Evolutionary conservation across 1,284 basidiomycete genomes (phyloP), one percentile per base, ranked within the genome.

Genomic region (Kwoniella shivajii): DNA sequence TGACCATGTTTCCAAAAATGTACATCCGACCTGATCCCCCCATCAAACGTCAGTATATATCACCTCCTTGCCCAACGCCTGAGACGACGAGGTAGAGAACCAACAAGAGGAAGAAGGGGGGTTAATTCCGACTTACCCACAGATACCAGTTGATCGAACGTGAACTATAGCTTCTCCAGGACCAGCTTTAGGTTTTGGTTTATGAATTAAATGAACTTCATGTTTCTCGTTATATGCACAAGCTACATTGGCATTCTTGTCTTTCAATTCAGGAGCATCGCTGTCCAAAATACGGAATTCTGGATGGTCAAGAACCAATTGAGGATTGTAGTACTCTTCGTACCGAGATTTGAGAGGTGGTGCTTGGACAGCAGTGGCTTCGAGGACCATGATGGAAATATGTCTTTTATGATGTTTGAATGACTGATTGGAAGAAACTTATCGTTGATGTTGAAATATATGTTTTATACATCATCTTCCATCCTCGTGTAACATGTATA

Each of bases 1-100:
- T 72, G 69, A 26, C 79, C 81, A 61, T 82, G 81, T 68, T 82
- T 79, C 80, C 80, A 82, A 64, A 82, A 82, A 64, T 82, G 81
- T 1, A 81, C 80, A 61, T 81, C 80, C 24, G 77, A 79, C 10
- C 76, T 78, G 58, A 2, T n/a, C 22, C 24, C 14, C n/a, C 27
- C 20, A 42, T 39, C 3, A 18, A 6, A 36, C 16, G 30, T 36
- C 20, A n/a, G 24, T 16, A n/a, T 39, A 24, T 14, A n/a, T n/a
- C n/a, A n/a, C n/a, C n/a, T n/a, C n/a, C 37, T 38, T 24, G 16
- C 22, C 42, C n/a, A 30, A 30, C 29, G 22, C 9, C 44, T 27
- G 29, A 29, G n/a, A 22, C 45, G 22, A 14, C 6, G 6, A 16
- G 37, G 24, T 9, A 11, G 36, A 10, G 22, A 10, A 20, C 10